Base-by-base conservation (phyloP, 192 early-diverging fungal species). In the Backusella liffmaniae region DNA sequence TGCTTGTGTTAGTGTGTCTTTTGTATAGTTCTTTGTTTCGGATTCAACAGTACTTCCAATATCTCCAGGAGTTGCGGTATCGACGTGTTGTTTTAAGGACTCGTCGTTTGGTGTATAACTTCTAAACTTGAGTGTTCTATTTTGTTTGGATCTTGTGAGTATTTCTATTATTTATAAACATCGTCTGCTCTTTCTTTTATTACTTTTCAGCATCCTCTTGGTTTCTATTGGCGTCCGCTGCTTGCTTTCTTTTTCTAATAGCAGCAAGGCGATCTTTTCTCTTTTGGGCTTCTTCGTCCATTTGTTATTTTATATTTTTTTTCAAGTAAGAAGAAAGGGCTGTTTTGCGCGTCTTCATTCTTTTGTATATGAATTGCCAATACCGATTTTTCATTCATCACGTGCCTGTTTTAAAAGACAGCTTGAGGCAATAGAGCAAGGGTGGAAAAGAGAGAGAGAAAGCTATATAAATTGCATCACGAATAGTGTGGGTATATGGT, bases 221-320 rank as follows among this genome's bases (percentile, higher is more conserved):
- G 35, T 46, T 62, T 59, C 73, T 76, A 70, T 62, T 79, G 10
- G 23, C 26, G 34, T 59, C 53, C 42, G 80, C 77, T 12, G 77
- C 77, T 26, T 23, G 26, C 62, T 90, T 90, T 66, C 88, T 74
- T 71, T 90, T 87, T 76, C 82, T 83, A 37, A 92, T 76, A 41
- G 89, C 89, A 16, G 88, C 87, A 18, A 94, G 84, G 41, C 91
- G 86, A 56, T 84, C 90, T 77, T 94, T 92, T 77, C 93, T 84
- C 46, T 88, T 88, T 70, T 82, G 72, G 32, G 92, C 82, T 69
- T 86, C 85, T 79, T 85, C 87, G 75, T 93, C 92, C 82, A 93
- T 87, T 16, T 9, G 30, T 44, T 44, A 3, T 44, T 13, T 2
- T 18, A 13, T 44, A 13, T 21, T 18, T 41, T 42, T 5, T 41